phyloP scores from a whole-genome alignment of 1,284 basidiomycete species.

The Moesziomyces sp. region DNA sequence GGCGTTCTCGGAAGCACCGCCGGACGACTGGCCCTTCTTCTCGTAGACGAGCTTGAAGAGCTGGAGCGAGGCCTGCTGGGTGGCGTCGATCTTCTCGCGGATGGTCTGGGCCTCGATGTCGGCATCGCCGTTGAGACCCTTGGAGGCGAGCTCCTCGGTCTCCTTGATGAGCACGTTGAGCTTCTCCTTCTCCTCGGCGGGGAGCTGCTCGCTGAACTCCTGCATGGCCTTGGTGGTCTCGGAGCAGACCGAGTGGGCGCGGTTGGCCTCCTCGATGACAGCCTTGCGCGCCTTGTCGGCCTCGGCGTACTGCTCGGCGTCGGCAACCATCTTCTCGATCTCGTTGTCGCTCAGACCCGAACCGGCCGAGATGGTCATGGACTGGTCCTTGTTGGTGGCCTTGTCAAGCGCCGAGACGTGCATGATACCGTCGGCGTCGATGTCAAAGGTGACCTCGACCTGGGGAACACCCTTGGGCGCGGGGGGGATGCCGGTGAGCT shows the following conservation, averaged over 20 bases:
- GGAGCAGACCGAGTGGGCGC: constrained; percentile 90
- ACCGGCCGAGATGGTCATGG: constrained; percentile 95
- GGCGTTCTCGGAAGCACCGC: constrained; percentile 21
- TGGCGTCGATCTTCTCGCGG: constrained; percentile 91
- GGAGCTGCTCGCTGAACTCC: constrained; percentile 97
- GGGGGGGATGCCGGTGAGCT: constrained; percentile 95
- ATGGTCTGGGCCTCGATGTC: constrained; percentile 85
- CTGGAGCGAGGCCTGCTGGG: constrained; percentile 94
- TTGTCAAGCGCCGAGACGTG: constrained; percentile 97
- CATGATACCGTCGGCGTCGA: constrained; percentile 97
- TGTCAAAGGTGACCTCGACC: constrained; percentile 98
- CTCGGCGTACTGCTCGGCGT: constrained; percentile 88
- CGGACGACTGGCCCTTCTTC: constrained; percentile 81
- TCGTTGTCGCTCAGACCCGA: constrained; percentile 96
- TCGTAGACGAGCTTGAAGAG: constrained; percentile 99
- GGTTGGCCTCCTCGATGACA: constrained; percentile 96
- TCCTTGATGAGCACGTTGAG: constrained; percentile 79
- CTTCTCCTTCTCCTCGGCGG: constrained; percentile 88
- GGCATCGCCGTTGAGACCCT: constrained; percentile 88
- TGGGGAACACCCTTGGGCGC: constrained; percentile 98
- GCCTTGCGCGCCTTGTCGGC: constrained; percentile 79
- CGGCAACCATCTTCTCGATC: constrained; percentile 95
- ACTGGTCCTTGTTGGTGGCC: constrained; percentile 96
- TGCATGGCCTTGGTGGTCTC: constrained; percentile 97
- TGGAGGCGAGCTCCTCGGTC: constrained; percentile 88